Evolutionary conservation across 2,329 filamentous ascomycete genomes (phyloP), one percentile per base, ranked within the genome.

Genomic region (Akanthomyces muscarius): DNA sequence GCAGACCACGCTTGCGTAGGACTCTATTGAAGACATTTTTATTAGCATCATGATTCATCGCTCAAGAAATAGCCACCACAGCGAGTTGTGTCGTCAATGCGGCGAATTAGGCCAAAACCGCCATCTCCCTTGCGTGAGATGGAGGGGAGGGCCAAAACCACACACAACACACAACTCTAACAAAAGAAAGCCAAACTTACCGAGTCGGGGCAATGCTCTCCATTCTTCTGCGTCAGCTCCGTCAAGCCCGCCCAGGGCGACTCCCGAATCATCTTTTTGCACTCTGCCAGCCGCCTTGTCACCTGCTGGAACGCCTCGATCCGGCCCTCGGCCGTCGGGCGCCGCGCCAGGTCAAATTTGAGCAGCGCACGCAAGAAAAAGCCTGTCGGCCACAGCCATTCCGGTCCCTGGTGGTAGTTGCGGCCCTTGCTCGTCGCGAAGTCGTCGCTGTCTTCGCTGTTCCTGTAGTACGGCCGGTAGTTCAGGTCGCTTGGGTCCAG

Each of bases 1-100:
- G 95, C 91, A 60, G 92, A 97, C 95, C 95, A 99, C 60, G 95
- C 90, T 76, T 99, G 95, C 0, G 95, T 97, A 30, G 95, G 95
- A 60, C 89, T 95, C 88, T 95, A 72, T 62, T 52, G 36, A 30
- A 16, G 3, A 28, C 52, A 16, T 25, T 8, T 14, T 28, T 14
- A 16, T 56, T 56, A 63, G 53, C 3, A 44, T 25, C 30, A 18
- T 21, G 28, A 4, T 54, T 41, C 23, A 11, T 25, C 47, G 28
- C 7, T 10, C 14, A 18, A 14, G 16, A 16, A 50, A 30, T 11
- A 2, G 6, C 14, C 13, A 16, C 3, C 14, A 16, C 2, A 41
- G 14, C 13, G 23, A 23, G 5, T 23, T 50, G 47, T 50, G 25
- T 50, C 47, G 47, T 50, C 45, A 11, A 28, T 50, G 23, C 23